Base-by-base conservation (phyloP, 2,329 filamentous ascomycete genomes). In the Juglanconis juglandina region DNA sequence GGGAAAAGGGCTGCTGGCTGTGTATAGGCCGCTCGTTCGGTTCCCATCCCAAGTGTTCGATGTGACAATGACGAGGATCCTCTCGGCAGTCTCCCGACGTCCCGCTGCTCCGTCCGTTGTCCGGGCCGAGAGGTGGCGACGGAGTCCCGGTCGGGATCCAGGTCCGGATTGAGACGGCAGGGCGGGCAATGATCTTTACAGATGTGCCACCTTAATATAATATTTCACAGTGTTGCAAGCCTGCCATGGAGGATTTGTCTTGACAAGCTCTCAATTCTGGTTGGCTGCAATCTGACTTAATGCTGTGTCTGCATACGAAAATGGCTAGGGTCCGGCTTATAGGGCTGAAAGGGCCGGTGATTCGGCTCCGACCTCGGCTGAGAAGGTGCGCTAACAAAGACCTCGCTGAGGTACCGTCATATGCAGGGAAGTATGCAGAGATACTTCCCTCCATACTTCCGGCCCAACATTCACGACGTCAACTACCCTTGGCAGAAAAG, bases 361-460 rank as follows among this genome's bases (percentile, higher is more conserved):
- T 42, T 13, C 39, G 39, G 39, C 39, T 42, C 62, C 62, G 62
- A 62, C 48, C 59, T 63, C 62, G 62, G 62, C 62, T 47, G 34
- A n/a, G n/a, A 54, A 56, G 10, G 42, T 24, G 17, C 34, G 51
- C 55, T 58, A 55, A 57, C 11, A 42, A 42, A 60, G 35, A 47
- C 41, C 41, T 50, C 9, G 41, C 34, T 6, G 17, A 56, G 49
- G 62, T 63, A 62, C 46, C 13, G 35, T 33, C 34, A 50, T 41
- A 49, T n/a, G 46, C 39, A 53, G 30, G 33, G 32, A 34, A 34
- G 41, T 53, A 50, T 63, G 41, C 24, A 13, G 55, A 39, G 58
- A 53, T 58, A 63, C 58, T 48, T 54, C 17, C 33, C 35, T 41
- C 46, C 39, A 33, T 7, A n/a, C 6, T 30, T 39, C 24, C 24